Percentiles rank a stretch among this genome's conserved stretches.
These are phyloP conservation scores for Aspergillus carlsbadensis DNA, from an alignment of 495 filamentous ascomycete species.

Conservation along the genomic window DNA sequence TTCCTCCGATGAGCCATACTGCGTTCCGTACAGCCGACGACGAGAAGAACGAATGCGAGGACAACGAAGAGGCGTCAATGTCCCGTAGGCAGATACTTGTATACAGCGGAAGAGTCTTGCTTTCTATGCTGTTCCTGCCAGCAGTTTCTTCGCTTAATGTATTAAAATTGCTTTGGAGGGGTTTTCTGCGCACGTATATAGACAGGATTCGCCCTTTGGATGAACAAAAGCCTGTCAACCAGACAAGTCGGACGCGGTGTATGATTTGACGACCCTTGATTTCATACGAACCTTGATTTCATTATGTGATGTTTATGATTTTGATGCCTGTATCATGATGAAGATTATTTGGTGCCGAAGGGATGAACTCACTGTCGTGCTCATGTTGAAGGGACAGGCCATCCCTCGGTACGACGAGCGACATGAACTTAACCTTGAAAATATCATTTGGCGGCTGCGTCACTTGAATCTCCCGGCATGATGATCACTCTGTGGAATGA, in stretches of 20 bases:
- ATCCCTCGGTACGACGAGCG: constrained; percentile 1
- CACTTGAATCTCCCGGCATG: background rate
- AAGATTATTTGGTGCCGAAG: background rate
- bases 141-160: background rate
- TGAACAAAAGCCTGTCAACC: background rate
- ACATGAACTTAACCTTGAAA: too few relatives aligned
- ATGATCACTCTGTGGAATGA: background rate
- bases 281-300: too few relatives aligned
- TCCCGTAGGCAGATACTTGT: constrained; percentile 17
- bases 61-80: constrained; percentile 37
- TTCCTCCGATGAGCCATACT: constrained; percentile 47
- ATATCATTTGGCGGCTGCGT: too few relatives aligned
- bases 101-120: background rate
- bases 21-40: constrained; percentile 44
- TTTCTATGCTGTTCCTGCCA: background rate
- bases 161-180: background rate
- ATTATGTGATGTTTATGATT: background rate
- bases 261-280: background rate
- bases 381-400: too few relatives aligned
- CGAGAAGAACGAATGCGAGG: constrained; percentile 43
- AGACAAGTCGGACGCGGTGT: background rate
- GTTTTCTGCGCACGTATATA: background rate
- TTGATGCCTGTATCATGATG: constrained; percentile 5
- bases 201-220: background rate
- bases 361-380: too few relatives aligned